Percentiles rank a stretch among this genome's conserved stretches.
phyloP scores from a whole-genome alignment of 2,329 filamentous ascomycete species.

The Neopestalotiopsis clavispora region DNA sequence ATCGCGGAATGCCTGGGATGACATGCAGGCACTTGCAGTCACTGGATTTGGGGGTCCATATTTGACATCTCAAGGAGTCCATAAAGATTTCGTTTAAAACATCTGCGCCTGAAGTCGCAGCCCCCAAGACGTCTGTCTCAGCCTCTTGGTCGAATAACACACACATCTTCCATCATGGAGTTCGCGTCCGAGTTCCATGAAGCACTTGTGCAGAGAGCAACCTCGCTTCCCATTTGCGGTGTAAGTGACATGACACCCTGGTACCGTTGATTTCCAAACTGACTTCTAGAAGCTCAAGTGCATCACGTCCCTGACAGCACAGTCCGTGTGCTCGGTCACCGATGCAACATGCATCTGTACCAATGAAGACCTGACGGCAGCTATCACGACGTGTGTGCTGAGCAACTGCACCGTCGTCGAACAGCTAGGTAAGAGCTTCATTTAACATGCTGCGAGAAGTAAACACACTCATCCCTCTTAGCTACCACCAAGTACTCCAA shows the following conservation, averaged over 20 bases:
- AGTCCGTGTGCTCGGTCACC: background rate
- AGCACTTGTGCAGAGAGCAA: background rate
- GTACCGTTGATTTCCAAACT: background rate
- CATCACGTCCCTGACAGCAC: background rate
- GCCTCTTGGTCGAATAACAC: background rate
- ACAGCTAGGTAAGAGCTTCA: background rate
- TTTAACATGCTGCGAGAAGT: background rate
- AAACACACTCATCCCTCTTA: background rate
- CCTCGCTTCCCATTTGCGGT: background rate
- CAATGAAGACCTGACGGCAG: background rate
- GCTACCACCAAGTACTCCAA: conserved; percentile 5
- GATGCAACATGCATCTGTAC: conserved; percentile 12
- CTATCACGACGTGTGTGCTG: conserved; percentile 1
- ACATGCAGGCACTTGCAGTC: background rate
- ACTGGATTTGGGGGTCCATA: background rate
- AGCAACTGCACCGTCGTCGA: background rate
- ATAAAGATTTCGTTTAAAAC: background rate
- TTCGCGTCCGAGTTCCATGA: background rate
- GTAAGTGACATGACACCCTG: background rate
- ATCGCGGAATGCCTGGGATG: background rate
- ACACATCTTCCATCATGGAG: background rate
- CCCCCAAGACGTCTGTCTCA: background rate
- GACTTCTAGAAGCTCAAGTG: background rate
- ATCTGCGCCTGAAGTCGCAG: background rate
- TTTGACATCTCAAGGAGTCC: background rate